phyloP scores from a whole-genome alignment of 495 filamentous ascomycete genomes.

The Cercophora scortea region DNA sequence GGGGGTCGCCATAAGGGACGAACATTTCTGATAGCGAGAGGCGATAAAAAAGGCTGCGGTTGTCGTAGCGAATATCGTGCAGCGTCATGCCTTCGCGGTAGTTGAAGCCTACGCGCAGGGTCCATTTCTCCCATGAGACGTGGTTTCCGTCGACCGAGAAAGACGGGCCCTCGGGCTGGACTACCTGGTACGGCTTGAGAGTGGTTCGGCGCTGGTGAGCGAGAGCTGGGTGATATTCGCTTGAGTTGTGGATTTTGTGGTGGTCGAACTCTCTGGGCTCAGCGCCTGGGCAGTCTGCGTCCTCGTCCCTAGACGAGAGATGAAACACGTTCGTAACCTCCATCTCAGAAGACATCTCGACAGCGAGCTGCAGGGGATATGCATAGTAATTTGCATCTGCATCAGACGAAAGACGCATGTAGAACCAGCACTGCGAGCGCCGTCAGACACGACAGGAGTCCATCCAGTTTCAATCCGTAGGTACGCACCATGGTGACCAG shows the following conservation, averaged over 20 bases:
- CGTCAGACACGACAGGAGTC: constrained; percentile 23
- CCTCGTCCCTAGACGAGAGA: constrained; percentile 42
- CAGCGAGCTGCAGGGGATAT: constrained; percentile 64
- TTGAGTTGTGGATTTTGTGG: constrained; percentile 29
- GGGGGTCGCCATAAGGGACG: constrained; percentile 66
- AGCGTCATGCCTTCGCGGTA: constrained; percentile 56
- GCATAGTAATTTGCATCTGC: constrained; percentile 69
- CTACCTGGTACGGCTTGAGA: constrained; percentile 65
- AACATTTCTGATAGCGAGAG: constrained; percentile 66
- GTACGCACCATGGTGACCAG: constrained; percentile 4
- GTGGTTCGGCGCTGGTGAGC: constrained; percentile 48
- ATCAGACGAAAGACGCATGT: constrained; percentile 49
- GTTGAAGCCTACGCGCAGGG: constrained; percentile 61
- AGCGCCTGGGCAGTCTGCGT: constrained; percentile 28
- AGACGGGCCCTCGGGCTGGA: constrained; percentile 67
- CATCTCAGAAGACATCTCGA: constrained; percentile 56
- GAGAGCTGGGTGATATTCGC: constrained; percentile 64
- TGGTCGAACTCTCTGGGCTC: constrained; percentile 37
- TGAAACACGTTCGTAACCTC: constrained; percentile 53
- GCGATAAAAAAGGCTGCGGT: constrained; percentile 54
- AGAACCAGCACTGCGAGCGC: constrained; percentile 58
- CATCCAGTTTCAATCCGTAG: not conserved
- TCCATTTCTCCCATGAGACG: constrained; percentile 59
- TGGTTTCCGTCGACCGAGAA: constrained; percentile 39
- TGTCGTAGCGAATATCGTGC: constrained; percentile 59